Base-by-base conservation (phyloP, 805 yeast species). In the Starmera amethionina region DNA sequence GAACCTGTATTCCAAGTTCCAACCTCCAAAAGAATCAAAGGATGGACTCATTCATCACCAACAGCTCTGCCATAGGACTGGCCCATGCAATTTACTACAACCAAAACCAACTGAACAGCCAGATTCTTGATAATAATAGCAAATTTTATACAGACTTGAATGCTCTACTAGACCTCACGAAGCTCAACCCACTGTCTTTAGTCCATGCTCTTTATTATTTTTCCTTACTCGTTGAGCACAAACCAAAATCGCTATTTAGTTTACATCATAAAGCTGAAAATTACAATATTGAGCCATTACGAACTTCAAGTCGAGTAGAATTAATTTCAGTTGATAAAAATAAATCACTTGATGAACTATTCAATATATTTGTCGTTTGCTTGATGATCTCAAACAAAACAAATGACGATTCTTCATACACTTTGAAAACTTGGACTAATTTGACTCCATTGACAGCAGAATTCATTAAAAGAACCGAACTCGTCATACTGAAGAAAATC, bases 371-470 rank as follows among this genome's bases (percentile, higher is more conserved):
- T 70, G 75, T 43, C 42, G 51, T 49, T 9, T 44, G 58, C 14
- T 41, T 57, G 42, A 56, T 58, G 56, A 36, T 49, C 65, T 52
- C 59, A 56, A 72, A 72, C 52, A 72, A 72, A 51, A 56, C 67
- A 18, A 61, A 56, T 42, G 73, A 72, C 49, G 78, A 72, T 46
- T 73, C 68, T 39, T 64, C 70, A 34, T 72, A 70, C 44, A 70
- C 76, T 2, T 57, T 69, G 47, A 70, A 70, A 46, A 72, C 77
- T 8, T 72, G 78, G 78, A 56, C 53, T 15, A 51, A 49, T 40
- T 37, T 58, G 9, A 52, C 63, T 5, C 43, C 48, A 4, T 35
- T 54, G 13, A 36, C 44, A 1, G 37, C 42, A 3, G 28, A 45
- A 2, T 12, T 22, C n/a, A 33, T 54, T 8, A 51, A 47, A 19